A percentile compares a stretch with the other conserved stretches of the same genome.
These are phyloP conservation scores for Botryotinia globosa DNA, from an alignment of 2,329 filamentous ascomycete genomes.

Conservation along the genomic window DNA sequence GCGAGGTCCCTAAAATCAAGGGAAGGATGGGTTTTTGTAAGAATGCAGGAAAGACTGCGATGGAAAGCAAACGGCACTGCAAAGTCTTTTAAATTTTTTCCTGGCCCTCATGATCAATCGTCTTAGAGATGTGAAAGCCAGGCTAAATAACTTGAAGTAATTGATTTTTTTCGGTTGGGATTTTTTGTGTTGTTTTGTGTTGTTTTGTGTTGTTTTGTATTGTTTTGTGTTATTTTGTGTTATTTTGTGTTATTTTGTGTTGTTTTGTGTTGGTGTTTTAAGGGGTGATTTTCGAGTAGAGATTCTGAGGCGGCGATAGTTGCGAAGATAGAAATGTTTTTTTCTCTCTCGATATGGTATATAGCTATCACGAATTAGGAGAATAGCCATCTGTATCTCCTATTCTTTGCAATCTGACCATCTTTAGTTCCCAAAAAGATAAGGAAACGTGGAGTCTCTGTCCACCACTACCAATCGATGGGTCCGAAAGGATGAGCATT, in stretches of 20 bases:
- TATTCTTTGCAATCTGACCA: background rate
- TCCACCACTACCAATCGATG: background rate
- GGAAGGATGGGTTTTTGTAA: rapidly evolving
- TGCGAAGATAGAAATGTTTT: background rate
- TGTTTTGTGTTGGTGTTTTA: background rate
- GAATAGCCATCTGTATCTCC: background rate
- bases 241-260: background rate
- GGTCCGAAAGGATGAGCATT: background rate
- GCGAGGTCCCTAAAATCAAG: background rate
- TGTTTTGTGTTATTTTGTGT: too few species aligned
- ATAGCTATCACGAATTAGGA: background rate
- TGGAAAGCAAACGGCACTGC: background rate
- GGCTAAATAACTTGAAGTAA: background rate
- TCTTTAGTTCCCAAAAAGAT: background rate
- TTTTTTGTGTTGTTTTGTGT: background rate
- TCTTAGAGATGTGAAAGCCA: background rate
- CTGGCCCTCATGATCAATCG: background rate
- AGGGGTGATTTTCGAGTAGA: too few species aligned
- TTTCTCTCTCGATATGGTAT: background rate
- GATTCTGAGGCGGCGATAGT: background rate
- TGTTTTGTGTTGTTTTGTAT: background rate
- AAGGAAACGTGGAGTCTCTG: background rate
- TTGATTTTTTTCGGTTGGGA: background rate
- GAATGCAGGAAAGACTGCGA: background rate
- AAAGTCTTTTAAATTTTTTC: background rate